Conservation (phyloP, 768 basidiomycete species). For the Termitomyces sp. region DNA sequence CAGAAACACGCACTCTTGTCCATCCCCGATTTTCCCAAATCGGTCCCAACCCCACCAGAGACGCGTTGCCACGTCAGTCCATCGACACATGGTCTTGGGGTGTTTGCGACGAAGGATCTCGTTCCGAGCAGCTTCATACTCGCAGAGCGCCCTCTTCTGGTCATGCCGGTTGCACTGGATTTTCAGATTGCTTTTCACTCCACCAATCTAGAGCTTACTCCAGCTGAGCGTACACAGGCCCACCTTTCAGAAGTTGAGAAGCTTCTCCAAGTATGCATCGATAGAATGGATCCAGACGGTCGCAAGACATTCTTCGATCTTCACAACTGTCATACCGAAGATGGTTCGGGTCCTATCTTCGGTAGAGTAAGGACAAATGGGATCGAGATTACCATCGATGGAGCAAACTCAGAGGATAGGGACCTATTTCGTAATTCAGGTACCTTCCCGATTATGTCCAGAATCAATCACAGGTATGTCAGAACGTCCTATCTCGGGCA, state of each 20-base stretch:
- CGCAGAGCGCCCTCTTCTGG: slow-evolving; percentile 24
- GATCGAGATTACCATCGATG: not conserved
- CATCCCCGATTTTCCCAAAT: not conserved
- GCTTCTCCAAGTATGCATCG: slow-evolving; percentile 11
- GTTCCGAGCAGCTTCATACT: slow-evolving; percentile 25
- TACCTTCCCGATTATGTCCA: not conserved
- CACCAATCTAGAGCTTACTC: not conserved
- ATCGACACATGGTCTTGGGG: slow-evolving; percentile 18
- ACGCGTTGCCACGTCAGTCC: not conserved
- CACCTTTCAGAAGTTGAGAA: not conserved
- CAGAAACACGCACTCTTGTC: not conserved
- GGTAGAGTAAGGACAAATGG: slow-evolving; percentile 25
- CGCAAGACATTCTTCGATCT: slow-evolving; percentile 22
- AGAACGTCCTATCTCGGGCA: not conserved
- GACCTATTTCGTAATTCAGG: not conserved
- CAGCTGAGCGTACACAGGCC: not conserved
- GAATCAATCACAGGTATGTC: not conserved
- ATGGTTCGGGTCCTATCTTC: slow-evolving; percentile 18
- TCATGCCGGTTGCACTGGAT: not conserved
- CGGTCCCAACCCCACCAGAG: not conserved
- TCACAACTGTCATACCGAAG: slow-evolving; percentile 14
- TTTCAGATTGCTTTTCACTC: not conserved
- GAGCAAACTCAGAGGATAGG: not conserved
- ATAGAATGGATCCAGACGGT: slow-evolving; percentile 22
- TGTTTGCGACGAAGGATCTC: slow-evolving; percentile 20